Conservation (phyloP, 257 asterid genomes). For the Mentha longifolia region DNA sequence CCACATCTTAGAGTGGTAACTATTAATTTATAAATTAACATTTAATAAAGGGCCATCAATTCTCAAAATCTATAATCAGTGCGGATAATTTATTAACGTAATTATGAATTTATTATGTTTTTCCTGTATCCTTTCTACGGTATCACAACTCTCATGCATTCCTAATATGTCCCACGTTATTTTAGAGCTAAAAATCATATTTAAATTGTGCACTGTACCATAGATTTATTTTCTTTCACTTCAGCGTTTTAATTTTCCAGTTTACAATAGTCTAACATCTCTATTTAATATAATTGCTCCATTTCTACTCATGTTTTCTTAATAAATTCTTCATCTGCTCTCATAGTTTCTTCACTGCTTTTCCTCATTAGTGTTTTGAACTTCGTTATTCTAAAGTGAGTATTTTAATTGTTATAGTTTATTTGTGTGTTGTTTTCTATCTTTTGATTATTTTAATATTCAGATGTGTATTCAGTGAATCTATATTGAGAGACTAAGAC, state of each 20-base stretch:
- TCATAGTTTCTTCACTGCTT: background rate
- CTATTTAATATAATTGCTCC: conserved; percentile 20
- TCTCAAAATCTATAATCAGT: conserved; percentile 3
- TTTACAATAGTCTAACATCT: background rate
- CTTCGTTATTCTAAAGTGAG: background rate
- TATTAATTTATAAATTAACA: background rate
- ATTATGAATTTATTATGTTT: conserved; percentile 12
- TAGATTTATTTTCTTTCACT: background rate
- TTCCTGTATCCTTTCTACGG: background rate
- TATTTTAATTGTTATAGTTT: background rate
- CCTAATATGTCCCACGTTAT: background rate
- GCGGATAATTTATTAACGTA: background rate
- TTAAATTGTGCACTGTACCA: background rate
- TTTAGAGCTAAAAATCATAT: background rate
- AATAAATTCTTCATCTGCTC: conserved; percentile 12
- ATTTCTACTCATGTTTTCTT: background rate
- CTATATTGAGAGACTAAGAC: no score
- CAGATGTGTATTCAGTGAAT: no score
- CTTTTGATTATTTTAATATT: background rate
- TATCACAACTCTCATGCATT: background rate
- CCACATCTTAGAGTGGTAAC: background rate
- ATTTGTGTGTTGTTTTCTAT: background rate
- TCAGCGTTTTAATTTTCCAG: background rate
- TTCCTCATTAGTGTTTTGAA: background rate
- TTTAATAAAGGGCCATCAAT: background rate